Conservation (phyloP, 2,329 filamentous ascomycete species). For the Dactylellina drechsleri region DNA sequence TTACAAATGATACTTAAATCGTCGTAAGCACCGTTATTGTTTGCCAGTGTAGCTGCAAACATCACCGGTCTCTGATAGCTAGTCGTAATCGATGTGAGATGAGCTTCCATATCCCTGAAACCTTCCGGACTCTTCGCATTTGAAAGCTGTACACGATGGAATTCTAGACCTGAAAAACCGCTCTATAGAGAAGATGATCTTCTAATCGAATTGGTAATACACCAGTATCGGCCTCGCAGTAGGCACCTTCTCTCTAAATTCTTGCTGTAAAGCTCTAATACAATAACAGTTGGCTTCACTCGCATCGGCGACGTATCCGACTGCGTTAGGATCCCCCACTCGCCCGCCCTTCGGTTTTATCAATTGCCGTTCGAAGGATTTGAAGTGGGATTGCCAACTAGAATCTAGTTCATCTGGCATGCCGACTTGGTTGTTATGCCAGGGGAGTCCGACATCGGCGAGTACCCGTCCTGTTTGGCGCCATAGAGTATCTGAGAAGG, state of each 20-base stretch:
- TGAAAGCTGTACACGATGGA: background rate
- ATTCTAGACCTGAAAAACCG: conserved; percentile 31
- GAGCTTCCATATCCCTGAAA: no score
- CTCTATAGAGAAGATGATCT: conserved; percentile 5
- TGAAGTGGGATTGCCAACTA: conserved; percentile 40
- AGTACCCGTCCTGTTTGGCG: conserved; percentile 18
- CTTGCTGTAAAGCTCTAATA: conserved; percentile 36
- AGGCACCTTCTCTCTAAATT: conserved; percentile 15
- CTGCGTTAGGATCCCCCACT: conserved; percentile 18
- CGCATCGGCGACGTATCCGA: conserved; percentile 20
- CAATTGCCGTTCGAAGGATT: conserved; percentile 16
- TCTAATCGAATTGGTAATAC: conserved; percentile 25
- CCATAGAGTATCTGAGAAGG: conserved; percentile 30
- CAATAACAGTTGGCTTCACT: conserved; percentile 41
- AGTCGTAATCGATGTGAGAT: background rate
- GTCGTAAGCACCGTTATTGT: conserved; percentile 12
- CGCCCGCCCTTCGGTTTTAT: conserved; percentile 20
- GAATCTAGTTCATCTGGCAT: conserved; percentile 32
- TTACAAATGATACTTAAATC: conserved; percentile 16
- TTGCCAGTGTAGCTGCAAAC: conserved; percentile 33
- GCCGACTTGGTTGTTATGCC: conserved; percentile 36
- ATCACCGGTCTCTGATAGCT: conserved; percentile 18
- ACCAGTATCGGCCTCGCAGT: background rate
- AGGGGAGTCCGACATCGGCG: conserved; percentile 23
- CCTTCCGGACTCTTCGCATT: no score